Conservation (phyloP, 768 basidiomycete species). For the Mrakia blollopis region DNA sequence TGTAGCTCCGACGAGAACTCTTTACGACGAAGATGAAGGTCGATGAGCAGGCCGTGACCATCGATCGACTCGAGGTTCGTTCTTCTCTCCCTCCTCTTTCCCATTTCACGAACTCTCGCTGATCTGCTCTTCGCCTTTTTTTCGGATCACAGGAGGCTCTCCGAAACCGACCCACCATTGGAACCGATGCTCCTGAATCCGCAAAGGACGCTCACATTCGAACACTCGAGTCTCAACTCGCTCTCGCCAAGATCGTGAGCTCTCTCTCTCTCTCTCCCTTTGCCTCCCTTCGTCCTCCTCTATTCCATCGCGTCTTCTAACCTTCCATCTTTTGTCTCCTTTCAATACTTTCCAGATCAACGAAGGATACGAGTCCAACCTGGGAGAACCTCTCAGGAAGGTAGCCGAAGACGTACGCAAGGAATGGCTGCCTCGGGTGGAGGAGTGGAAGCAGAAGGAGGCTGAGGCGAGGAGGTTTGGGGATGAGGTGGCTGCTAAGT, state of each 20-base stretch:
- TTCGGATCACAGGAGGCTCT: conserved; percentile 48
- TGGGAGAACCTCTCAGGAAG: conserved; percentile 29
- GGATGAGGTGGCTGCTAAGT: conserved; percentile 24
- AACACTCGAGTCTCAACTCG: conserved; percentile 19
- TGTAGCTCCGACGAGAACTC: conserved; percentile 78
- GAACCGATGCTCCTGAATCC: conserved; percentile 59
- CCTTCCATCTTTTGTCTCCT: too few species aligned
- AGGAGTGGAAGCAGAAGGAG: conserved; percentile 28
- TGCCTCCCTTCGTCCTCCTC: too few species aligned
- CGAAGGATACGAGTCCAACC: conserved; percentile 29
- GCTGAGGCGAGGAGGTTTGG: conserved; percentile 23
- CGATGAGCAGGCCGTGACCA: conserved; percentile 74
- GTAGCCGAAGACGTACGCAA: conserved; percentile 31
- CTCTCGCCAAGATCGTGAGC: background rate
- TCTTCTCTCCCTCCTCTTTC: background rate
- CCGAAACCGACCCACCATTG: conserved; percentile 62
- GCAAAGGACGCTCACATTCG: conserved; percentile 59
- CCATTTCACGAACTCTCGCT: background rate
- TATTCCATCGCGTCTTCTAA: too few species aligned
- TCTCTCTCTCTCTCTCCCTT: too few species aligned
- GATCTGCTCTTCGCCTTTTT: background rate
- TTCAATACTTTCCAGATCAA: conserved; percentile 9
- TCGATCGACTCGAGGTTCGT: conserved; percentile 68
- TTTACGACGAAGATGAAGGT: conserved; percentile 70
- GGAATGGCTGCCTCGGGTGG: conserved; percentile 25